Base-by-base conservation (phyloP, 371 early-diverging fungal species). In the Circinella umbellata region DNA sequence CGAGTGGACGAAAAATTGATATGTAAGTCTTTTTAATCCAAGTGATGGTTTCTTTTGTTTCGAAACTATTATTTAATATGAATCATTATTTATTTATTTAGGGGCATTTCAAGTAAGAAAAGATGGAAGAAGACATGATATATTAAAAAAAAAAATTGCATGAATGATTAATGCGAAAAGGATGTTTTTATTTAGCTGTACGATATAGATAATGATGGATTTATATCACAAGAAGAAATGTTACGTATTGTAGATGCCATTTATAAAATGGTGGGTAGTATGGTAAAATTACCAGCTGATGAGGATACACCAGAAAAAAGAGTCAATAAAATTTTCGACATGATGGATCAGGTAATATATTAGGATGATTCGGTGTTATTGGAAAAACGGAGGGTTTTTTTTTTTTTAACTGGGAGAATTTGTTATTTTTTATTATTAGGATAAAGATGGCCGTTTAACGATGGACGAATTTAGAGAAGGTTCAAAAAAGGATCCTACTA, bases 241-340 rank as follows among this genome's bases (percentile, higher is more conserved):
- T 72, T 94, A 53, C 80, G 78, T 67, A 93, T 96, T 63, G 97
- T 96, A 9, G 92, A 94, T 61, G 94, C 98, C 7, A 94, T 98
- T 53, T 96, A 97, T 78, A 93, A 92, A 72, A 95, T 97, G 95
- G 94, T 97, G 1, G 97, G 96, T 15, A 91, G 89, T 67, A 94
- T 93, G 92, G 92, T 93, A 54, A 93, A 93, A 72, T 75, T 96
- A 71, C 95, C 96, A 20, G 82, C 86, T 34, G 97, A 97, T 78
- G 95, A 94, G 73, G 91, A 92, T 69, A 96, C 96, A 18, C 95
- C 97, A 4, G 92, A 95, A 70, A 94, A 95, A 78, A 86, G 97
- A n/a, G 96, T 96, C 15, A 86, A 90, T 53, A 97, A 97, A 85
- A 92, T 96, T 59, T 96, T 97, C 77, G 83, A 83, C 36, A 69